phyloP scores from a whole-genome alignment of 345 rosid species.

The Pelargonium nanum region DNA sequence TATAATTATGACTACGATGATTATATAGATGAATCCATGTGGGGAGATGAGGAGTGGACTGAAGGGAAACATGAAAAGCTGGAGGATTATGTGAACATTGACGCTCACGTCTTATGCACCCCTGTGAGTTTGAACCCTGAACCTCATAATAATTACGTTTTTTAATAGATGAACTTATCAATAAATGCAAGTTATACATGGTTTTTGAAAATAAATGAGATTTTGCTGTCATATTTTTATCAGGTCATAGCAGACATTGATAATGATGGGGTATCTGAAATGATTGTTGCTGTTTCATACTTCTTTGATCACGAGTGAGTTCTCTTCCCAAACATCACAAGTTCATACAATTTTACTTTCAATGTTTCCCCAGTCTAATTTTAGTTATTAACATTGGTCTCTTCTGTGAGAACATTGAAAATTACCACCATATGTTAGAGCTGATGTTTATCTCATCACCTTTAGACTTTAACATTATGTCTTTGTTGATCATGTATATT shows the following conservation, averaged over 20 bases:
- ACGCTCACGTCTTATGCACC: slow-evolving; percentile 83
- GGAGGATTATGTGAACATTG: slow-evolving; percentile 88
- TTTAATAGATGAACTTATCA: slow-evolving; percentile 3
- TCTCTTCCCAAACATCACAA: slow-evolving; percentile 13
- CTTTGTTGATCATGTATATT: background rate
- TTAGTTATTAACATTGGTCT: background rate
- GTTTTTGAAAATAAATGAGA: slow-evolving; percentile 2
- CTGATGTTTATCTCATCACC: background rate
- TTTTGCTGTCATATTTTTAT: slow-evolving; percentile 17
- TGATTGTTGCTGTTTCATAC: slow-evolving; percentile 89
- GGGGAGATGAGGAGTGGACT: slow-evolving; percentile 97
- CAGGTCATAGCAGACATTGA: slow-evolving; percentile 98
- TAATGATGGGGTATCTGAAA: slow-evolving; percentile 88
- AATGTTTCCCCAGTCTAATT: slow-evolving; percentile 1
- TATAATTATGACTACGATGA: slow-evolving; percentile 90
- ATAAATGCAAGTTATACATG: slow-evolving; percentile 8
- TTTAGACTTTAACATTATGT: background rate
- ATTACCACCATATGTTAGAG: background rate
- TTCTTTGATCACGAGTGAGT: slow-evolving; percentile 97
- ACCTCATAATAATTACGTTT: slow-evolving; percentile 4
- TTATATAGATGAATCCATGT: slow-evolving; percentile 71
- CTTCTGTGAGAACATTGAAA: background rate
- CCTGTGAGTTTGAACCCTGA: slow-evolving; percentile 57
- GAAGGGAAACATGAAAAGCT: slow-evolving; percentile 72
- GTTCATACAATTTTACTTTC: background rate